Evolutionary conservation across 208 protist genomes (phyloP).

Genomic region (Leishmania arabica): DNA sequence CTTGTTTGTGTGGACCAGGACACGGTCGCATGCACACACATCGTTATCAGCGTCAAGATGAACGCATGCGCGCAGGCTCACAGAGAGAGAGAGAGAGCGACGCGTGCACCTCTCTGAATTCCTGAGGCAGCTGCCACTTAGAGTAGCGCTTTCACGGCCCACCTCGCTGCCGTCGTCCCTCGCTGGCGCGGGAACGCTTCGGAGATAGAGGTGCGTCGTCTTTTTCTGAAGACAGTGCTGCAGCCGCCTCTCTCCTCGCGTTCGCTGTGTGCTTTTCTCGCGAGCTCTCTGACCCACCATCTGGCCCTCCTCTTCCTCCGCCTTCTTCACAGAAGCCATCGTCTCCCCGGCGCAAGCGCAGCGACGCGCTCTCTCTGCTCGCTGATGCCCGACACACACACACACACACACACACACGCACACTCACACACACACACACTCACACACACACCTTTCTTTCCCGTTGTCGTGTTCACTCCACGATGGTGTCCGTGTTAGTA

Average conservation of each 20-base stretch:
- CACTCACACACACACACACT: neutral
- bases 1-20: neutral
- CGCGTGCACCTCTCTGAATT: neutral
- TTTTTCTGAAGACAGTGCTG: neutral
- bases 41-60: neutral
- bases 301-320: neutral
- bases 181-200: no score
- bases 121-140: neutral
- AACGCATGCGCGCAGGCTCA: neutral
- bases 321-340: neutral
- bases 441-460: neutral
- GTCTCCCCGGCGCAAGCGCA: neutral
- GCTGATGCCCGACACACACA: neutral
- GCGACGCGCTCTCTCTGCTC: neutral
- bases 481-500: constrained; percentile 70
- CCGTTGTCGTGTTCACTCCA: neutral
- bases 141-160: neutral
- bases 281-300: neutral
- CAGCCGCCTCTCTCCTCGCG: neutral
- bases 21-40: neutral
- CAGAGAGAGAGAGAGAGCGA: neutral
- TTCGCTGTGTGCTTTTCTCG: neutral
- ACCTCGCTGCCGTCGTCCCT: neutral
- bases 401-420: neutral
- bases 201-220: neutral